Evolutionary conservation across 1,139 yeast genomes (phyloP), one percentile per base, ranked within the genome.

Genomic region (Meyerozyma guilliermondii): DNA sequence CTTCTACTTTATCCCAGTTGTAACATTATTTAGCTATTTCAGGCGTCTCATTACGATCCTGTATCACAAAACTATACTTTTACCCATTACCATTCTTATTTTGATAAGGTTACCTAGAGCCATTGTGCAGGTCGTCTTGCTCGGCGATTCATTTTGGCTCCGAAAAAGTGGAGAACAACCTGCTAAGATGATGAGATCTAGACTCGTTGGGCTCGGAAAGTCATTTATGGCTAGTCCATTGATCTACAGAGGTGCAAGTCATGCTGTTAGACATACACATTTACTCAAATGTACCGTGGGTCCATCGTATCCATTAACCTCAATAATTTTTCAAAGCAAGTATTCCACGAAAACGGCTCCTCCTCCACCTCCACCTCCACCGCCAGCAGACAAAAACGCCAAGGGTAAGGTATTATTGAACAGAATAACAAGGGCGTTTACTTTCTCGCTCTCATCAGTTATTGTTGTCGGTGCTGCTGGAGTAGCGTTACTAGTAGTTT

Each of bases 391-490:
- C 45, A 71, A 68, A 45, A 63, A 71, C 50, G 68, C 64, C 24
- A 69, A 68, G 48, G 76, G 77, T 0, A 62, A 60, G 45, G 49
- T 53, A 4, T 46, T 71, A 10, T 65, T 72, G 41, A 62, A 58
- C 43, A 66, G 69, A 42, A 58, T 81, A 18, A 71, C 74, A 40
- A 65, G 84, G 39, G 80, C 81, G 7, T 68, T 83, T 31, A 78
- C 86, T 5, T 83, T 83, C 48, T 71, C 84, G 3, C 60, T 76
- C 10, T 80, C 89, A 2, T 71, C 88, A 0, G 59, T 77, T 3
- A 56, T 84, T 37, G 87, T 85, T 0, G 51, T 83, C 13, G 87
- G 85, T 7, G 89, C 88, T 1, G 60, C 81, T 1, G 88, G 85
- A 17, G 68, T 85, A 8, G 80, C 82, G 0, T 67, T 86, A 1